Percentiles rank a stretch among this genome's conserved stretches.
Evolutionary conservation across 768 basidiomycete genomes (phyloP).

Genomic region (Asterophora parasitica): DNA sequence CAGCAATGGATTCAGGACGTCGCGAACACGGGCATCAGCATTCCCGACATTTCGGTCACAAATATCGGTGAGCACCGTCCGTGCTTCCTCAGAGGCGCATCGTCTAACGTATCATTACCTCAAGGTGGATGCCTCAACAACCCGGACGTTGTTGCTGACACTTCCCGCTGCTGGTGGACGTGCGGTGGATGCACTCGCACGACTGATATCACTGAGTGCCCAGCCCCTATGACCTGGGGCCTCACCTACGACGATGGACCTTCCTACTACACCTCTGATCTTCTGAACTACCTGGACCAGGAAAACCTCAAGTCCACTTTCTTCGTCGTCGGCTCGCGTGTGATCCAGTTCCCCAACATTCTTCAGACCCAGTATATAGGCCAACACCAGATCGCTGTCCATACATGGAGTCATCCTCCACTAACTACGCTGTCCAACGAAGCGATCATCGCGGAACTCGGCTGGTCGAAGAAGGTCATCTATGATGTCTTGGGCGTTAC

Average conservation of each 20-base stretch:
- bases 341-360: slow-evolving; percentile 61
- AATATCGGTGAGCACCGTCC: slow-evolving; percentile 30
- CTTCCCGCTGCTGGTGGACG: slow-evolving; percentile 73
- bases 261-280: slow-evolving; percentile 66
- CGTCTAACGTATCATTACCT: neutral
- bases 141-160: slow-evolving; percentile 47
- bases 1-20: slow-evolving; percentile 70
- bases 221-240: slow-evolving; percentile 54
- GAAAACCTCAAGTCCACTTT: slow-evolving; percentile 74
- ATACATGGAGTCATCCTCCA: slow-evolving; percentile 66
- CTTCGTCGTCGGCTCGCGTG: slow-evolving; percentile 83
- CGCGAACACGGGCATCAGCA: slow-evolving; percentile 44
- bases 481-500: slow-evolving; percentile 76
- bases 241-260: slow-evolving; percentile 78
- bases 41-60: slow-evolving; percentile 50
- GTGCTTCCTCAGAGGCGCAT: neutral
- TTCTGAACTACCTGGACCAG: slow-evolving; percentile 65
- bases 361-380: slow-evolving; percentile 75
- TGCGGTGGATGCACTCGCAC: slow-evolving; percentile 64
- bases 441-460: slow-evolving; percentile 81
- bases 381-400: slow-evolving; percentile 73
- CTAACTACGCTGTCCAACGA: slow-evolving; percentile 76
- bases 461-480: slow-evolving; percentile 84
- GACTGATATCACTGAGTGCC: slow-evolving; percentile 76
- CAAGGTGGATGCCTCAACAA: slow-evolving; percentile 60